Conservation (phyloP, 345 rosid species). For the Eucalyptus pauciflora region DNA sequence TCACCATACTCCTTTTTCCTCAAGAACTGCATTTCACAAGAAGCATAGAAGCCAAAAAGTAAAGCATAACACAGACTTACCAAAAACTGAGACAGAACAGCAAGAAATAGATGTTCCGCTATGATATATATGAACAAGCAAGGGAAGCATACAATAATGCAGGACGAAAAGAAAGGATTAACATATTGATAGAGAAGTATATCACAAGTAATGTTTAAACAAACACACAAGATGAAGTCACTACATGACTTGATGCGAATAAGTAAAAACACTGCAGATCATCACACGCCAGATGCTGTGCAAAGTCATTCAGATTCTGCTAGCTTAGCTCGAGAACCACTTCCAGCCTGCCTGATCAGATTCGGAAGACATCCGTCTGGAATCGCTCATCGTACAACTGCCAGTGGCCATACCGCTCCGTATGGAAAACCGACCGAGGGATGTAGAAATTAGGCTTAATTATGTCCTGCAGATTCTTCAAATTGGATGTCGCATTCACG, state of each 20-base stretch:
- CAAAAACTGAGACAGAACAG: not conserved
- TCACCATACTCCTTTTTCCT: not conserved
- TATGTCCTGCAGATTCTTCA: constrained; percentile 45
- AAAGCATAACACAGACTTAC: not conserved
- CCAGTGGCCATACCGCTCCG: constrained; percentile 76
- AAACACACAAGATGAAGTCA: not conserved
- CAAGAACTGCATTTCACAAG: not conserved
- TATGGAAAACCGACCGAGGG: constrained; percentile 50
- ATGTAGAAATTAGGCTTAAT: constrained; percentile 58
- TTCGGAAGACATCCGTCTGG: constrained; percentile 57
- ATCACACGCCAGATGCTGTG: not conserved
- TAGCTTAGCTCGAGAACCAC: not conserved
- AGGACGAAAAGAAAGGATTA: not conserved
- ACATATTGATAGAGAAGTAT: not conserved
- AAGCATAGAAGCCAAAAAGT: not conserved
- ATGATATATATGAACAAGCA: not conserved
- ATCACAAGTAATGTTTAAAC: not conserved
- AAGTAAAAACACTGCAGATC: not conserved
- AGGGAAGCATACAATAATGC: not conserved
- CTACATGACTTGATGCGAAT: not conserved
- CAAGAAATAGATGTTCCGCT: not conserved
- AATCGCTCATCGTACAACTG: constrained; percentile 78
- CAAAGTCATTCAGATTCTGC: not conserved
- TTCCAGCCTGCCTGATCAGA: constrained; percentile 10
- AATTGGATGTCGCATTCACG: constrained; percentile 14